Evolutionary conservation across 1,284 basidiomycete genomes (phyloP).

Genomic region (Tilletia setariae): DNA sequence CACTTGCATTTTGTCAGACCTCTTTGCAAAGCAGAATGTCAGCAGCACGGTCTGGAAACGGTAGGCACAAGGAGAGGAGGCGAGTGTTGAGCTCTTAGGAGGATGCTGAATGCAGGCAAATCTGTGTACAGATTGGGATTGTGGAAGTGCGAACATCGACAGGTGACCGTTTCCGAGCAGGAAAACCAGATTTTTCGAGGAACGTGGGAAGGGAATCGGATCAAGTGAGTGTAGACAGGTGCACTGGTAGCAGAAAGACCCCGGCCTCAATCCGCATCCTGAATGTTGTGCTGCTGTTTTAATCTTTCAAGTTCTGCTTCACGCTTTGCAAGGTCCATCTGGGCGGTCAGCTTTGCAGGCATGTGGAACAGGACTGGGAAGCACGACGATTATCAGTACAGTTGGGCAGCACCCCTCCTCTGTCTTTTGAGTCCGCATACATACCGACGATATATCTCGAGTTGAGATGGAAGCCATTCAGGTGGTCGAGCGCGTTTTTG

Average conservation of each 20-base stretch:
- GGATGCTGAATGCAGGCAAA: too few relatives aligned
- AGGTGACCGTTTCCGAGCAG: too few relatives aligned
- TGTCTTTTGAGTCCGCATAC: constrained; percentile 18
- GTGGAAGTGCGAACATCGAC: too few relatives aligned
- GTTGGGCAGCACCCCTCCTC: too few relatives aligned
- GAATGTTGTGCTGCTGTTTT: constrained; percentile 69
- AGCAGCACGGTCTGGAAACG: too few relatives aligned
- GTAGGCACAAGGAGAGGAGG: too few relatives aligned
- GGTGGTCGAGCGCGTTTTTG: constrained; percentile 89
- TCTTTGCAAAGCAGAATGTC: too few relatives aligned
- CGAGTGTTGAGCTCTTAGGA: too few relatives aligned
- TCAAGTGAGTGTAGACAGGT: background rate
- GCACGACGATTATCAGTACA: background rate
- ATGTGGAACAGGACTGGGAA: constrained; percentile 86
- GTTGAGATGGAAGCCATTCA: constrained; percentile 97
- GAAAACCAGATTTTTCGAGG: too few relatives aligned
- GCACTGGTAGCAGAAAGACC: background rate
- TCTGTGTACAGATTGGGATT: too few relatives aligned
- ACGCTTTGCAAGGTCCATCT: constrained; percentile 83
- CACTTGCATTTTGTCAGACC: too few relatives aligned
- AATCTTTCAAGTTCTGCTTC: constrained; percentile 84
- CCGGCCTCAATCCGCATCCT: constrained; percentile 31
- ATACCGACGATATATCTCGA: constrained; percentile 78
- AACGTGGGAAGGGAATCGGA: background rate
- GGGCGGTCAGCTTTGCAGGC: constrained; percentile 82